phyloP scores from a whole-genome alignment of 495 filamentous ascomycete species.

The Daldinia vernicosa region DNA sequence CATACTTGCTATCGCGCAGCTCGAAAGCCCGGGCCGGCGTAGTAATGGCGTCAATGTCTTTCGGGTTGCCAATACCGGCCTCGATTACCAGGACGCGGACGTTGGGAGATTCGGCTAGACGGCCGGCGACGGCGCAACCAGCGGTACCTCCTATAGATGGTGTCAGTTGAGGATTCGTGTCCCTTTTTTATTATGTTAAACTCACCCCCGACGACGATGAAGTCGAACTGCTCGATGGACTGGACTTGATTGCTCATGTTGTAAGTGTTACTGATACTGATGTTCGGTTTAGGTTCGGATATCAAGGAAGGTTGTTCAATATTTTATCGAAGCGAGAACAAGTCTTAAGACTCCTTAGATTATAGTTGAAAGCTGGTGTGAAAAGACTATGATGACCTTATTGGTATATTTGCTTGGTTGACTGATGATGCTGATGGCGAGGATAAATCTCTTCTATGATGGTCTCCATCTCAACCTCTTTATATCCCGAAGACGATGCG shows the following conservation, averaged over 20 bases:
- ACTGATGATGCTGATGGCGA: slow-evolving; percentile 8
- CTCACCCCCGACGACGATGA: slow-evolving; percentile 39
- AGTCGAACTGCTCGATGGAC: slow-evolving; percentile 36
- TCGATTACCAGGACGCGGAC: slow-evolving; percentile 65
- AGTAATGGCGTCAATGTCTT: slow-evolving; percentile 66
- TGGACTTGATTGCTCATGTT: slow-evolving; percentile 32
- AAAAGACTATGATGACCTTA: background rate
- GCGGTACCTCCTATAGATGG: slow-evolving; percentile 62
- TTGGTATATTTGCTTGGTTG: background rate
- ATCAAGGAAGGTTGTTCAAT: background rate
- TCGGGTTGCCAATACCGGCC: slow-evolving; percentile 63
- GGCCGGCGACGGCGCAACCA: slow-evolving; percentile 65
- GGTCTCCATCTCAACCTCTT: slow-evolving; percentile 9
- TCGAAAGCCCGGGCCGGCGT: slow-evolving; percentile 63
- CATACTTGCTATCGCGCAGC: slow-evolving; percentile 64
- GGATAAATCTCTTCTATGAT: slow-evolving; percentile 13
- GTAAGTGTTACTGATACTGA: background rate
- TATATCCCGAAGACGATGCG: slow-evolving; percentile 25
- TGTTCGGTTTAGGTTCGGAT: background rate
- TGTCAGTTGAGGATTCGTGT: background rate
- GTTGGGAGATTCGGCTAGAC: slow-evolving; percentile 64
- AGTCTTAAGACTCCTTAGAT: background rate
- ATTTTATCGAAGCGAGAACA: background rate
- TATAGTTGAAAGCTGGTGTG: background rate
- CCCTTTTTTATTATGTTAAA: background rate